Evolutionary conservation across 2,329 filamentous ascomycete genomes (phyloP), one percentile per base, ranked within the genome.

Genomic region (Pyrenochaeta sp.): DNA sequence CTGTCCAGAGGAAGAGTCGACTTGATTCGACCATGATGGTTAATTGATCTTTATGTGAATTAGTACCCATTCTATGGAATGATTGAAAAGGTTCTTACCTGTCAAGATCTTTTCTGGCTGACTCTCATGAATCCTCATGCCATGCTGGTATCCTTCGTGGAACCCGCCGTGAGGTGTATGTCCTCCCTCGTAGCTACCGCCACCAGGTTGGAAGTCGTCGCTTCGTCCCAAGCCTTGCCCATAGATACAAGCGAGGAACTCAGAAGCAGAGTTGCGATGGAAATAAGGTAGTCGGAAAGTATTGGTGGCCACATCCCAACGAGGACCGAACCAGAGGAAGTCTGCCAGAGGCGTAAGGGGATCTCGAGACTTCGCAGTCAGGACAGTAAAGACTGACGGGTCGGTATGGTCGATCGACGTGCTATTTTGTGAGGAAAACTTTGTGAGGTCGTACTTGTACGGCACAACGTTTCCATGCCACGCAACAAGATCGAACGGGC

Each of bases 371-470:
- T 72, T 74, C 8, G 75, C 75, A 1, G 75, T 78, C 0, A 78
- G 68, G 28, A 78, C 76, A 32, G 70, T 75, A 63, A 77, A 77
- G 50, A 78, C 71, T 8, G 71, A 76, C 2, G 76, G 76, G 47
- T 78, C 76, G 22, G 75, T 77, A 58, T 78, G 76, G 58, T 78
- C 76, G 54, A 77, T 72, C 5, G 74, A 77, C 46, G 75, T 78
- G 54, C 70, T 70, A 59, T 77, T 77, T 50, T 77, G 74, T 6
- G 72, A 75, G 2, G 73, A 74, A 59, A 78, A 80, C 56, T 84
- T 84, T 7, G 82, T 84, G 3, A 86, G 70, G 50, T 84, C 84
- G 67, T 86, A 86, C 71, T 86, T 86, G 74, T 82, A 85, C 0
- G 84, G 84, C 8, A 76, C 72, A n/a, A 76, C 74, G 46, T 77